Evolutionary conservation across 768 basidiomycete genomes (phyloP), one percentile per base, ranked within the genome.

Genomic region (Mycena alexandri): DNA sequence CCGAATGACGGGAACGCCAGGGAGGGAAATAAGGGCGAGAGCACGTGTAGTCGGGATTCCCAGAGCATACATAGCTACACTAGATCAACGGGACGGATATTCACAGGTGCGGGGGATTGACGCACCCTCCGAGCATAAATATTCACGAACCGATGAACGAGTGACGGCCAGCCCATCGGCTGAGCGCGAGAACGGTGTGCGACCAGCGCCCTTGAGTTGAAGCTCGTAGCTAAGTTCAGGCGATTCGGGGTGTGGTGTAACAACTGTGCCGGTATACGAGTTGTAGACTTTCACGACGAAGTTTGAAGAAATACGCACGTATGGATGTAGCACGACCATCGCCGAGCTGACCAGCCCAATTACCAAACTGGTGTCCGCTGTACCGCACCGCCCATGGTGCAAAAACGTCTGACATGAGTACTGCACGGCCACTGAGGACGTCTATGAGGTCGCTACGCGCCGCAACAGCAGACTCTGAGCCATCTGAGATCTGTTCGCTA

Each of bases 261-360:
- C 89, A 63, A 94, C 93, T 94, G 67, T 14, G 55, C 38, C 16
- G 11, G 29, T 9, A 24, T 38, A 52, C 52, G 21, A 6, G 24
- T 42, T 54, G 53, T 67, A 33, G 48, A 47, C 60, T 38, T n/a
- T 42, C 16, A 24, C 13, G 46, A 47, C 65, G 25, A 12, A 1
- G 10, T 6, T 29, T 29, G 29, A 25, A 63, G 48, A n/a, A 16
- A 51, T 19, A 56, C 53, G 58, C 36, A 85, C 85, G 79, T 56
- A 99, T 87, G 11, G 93, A 93, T n/a, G 95, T 93, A 1, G 98
- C 97, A 19, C 98, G 86, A 0, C 98, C 98, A 73, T 99, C 97
- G 14, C 98, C 98, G 5, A 99, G 84, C 75, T 98, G 98, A 25
- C 96, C 95, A 0, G 98, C 96, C 90, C 92, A 98, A 3, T 75